phyloP scores from a whole-genome alignment of 2,329 filamentous ascomycete species.

The Emergomyces africanus region DNA sequence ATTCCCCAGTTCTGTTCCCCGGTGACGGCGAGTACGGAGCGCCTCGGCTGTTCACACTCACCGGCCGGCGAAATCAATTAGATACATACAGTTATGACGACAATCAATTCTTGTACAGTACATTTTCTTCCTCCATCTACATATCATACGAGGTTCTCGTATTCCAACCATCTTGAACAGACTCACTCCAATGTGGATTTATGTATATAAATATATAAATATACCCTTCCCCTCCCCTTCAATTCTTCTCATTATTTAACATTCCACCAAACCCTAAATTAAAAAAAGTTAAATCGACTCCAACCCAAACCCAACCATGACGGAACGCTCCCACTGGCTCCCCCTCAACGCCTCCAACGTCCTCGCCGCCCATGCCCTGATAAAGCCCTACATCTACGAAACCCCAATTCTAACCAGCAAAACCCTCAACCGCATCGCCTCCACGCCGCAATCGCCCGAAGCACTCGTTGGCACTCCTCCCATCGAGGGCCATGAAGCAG shows the following conservation, averaged over 20 bases:
- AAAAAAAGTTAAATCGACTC: neutral
- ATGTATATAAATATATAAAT: neutral
- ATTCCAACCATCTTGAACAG: neutral
- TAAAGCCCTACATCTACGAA: slow-evolving; percentile 62
- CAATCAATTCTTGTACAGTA: too few relatives aligned
- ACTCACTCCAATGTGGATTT: neutral
- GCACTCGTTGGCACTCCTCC: slow-evolving; percentile 44
- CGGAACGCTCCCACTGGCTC: slow-evolving; percentile 34
- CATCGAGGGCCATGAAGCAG: slow-evolving; percentile 46
- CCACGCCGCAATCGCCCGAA: slow-evolving; percentile 47
- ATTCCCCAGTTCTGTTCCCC: neutral
- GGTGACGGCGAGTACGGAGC: neutral
- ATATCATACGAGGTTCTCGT: neutral
- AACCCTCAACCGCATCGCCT: slow-evolving; percentile 63
- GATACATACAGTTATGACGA: too few relatives aligned
- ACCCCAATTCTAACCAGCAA: slow-evolving; percentile 73
- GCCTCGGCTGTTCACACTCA: neutral
- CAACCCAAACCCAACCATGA: slow-evolving; percentile 23
- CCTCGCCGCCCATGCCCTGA: slow-evolving; percentile 55
- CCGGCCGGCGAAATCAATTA: too few relatives aligned
- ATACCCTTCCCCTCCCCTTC: neutral
- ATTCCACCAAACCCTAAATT: too few relatives aligned
- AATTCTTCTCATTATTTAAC: neutral
- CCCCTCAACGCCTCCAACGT: slow-evolving; percentile 65
- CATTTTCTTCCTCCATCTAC: neutral